Percentiles rank a stretch among this genome's conserved stretches.
Evolutionary conservation across 805 yeast species (phyloP).

Genomic region (Saccharomycopsis oosterbeekiorum): DNA sequence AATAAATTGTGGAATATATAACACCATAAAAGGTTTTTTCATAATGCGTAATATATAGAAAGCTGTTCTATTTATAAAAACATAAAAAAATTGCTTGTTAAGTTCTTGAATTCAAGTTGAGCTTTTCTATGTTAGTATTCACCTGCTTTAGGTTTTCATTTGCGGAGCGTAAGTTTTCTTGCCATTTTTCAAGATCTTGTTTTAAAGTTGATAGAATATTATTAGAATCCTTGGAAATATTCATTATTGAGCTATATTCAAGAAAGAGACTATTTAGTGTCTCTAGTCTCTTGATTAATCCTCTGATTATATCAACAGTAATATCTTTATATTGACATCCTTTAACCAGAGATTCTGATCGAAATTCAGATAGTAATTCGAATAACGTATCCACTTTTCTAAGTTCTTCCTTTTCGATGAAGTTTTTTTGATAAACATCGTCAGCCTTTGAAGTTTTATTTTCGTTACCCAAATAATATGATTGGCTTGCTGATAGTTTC

Average conservation of each 20-base stretch:
- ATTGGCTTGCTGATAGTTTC: slow-evolving; percentile 11
- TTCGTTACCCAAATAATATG: slow-evolving; percentile 6
- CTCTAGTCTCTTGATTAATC: slow-evolving; percentile 11
- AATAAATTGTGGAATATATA: neutral
- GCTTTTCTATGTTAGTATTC: slow-evolving; percentile 2
- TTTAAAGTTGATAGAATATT: neutral
- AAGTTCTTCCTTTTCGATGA: neutral
- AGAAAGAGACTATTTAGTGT: slow-evolving; percentile 11
- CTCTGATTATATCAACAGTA: neutral
- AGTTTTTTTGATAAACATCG: neutral
- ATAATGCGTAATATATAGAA: no score
- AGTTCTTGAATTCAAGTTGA: neutral
- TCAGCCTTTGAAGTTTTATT: neutral
- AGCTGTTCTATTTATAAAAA: neutral
- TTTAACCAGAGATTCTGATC: neutral
- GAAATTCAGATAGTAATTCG: neutral
- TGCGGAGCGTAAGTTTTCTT: neutral
- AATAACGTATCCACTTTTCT: slow-evolving; percentile 2
- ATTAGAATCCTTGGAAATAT: slow-evolving; percentile 7
- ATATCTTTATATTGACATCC: neutral
- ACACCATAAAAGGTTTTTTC: neutral
- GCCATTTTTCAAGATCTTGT: slow-evolving; percentile 11
- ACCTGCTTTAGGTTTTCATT: slow-evolving; percentile 6
- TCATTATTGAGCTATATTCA: slow-evolving; percentile 10
- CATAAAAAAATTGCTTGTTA: neutral